These are phyloP conservation scores for Coemansia sp. DNA, from an alignment of 192 early-diverging fungal species.

Conservation along the genomic window DNA sequence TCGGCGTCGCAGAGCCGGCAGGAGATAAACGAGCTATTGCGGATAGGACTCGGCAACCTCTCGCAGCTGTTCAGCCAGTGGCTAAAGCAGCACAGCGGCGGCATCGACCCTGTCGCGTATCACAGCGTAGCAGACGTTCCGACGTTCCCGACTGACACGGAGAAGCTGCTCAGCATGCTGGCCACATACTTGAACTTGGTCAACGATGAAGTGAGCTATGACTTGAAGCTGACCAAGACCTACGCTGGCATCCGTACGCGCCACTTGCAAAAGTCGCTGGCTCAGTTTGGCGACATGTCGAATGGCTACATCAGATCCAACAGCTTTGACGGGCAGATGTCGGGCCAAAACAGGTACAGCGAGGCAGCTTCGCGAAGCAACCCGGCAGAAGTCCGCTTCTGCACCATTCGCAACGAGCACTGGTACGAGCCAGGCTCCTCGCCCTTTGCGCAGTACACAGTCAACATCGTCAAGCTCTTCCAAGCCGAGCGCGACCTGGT, in stretches of 20 bases:
- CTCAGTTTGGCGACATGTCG: conserved; percentile 53
- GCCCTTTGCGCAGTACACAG: conserved; percentile 53
- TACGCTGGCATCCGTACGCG: conserved; percentile 48
- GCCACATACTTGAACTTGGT: conserved; percentile 56
- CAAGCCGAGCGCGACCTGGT: conserved; percentile 56
- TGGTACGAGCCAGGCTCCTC: conserved; percentile 56
- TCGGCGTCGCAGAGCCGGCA: conserved; percentile 47
- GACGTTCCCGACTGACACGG: conserved; percentile 51
- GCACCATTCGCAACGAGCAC: conserved; percentile 47
- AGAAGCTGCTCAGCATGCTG: conserved; percentile 58
- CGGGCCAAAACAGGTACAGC: conserved; percentile 23
- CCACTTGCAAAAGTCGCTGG: conserved; percentile 55
- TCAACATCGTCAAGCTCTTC: conserved; percentile 53
- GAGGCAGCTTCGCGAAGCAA: conserved; percentile 17
- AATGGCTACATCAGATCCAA: conserved; percentile 34
- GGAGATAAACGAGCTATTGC: conserved; percentile 52
- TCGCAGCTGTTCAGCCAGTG: conserved; percentile 58
- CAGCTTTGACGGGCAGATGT: conserved; percentile 21
- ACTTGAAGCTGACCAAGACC: conserved; percentile 48
- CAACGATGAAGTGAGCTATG: conserved; percentile 56
- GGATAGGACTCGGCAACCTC: conserved; percentile 54
- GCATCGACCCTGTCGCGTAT: conserved; percentile 55
- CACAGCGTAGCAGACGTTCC: conserved; percentile 48
- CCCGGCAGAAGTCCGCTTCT: conserved; percentile 42
- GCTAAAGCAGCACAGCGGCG: conserved; percentile 58